These are phyloP conservation scores for Quercus glauca DNA, from an alignment of 306 rosid species.

Conservation along the genomic window DNA sequence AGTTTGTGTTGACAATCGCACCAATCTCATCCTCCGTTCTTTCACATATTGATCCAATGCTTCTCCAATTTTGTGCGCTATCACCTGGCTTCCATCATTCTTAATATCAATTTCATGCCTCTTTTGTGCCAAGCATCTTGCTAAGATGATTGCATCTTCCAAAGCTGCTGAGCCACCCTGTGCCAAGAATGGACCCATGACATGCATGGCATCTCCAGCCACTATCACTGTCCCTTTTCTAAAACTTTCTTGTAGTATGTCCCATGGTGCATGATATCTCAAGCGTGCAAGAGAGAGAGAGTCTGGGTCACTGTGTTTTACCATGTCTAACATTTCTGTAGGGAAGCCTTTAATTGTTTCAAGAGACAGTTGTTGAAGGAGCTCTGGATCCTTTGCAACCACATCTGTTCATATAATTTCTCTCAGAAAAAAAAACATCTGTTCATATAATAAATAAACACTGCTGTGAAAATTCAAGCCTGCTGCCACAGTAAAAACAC, in stretches of 20 bases:
- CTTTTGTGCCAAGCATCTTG: conserved; percentile 22
- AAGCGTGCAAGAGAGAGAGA: conserved; percentile 10
- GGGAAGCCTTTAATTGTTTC: conserved; percentile 12
- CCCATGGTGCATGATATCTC: conserved; percentile 19
- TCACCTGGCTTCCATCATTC: not conserved
- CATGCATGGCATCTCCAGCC: conserved; percentile 40
- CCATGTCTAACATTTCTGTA: conserved; percentile 13
- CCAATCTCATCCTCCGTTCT: conserved; percentile 32
- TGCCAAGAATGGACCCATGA: conserved; percentile 33
- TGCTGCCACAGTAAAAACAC: not conserved
- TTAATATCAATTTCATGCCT: not conserved
- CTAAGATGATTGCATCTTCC: conserved; percentile 25
- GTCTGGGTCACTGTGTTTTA: conserved; percentile 16
- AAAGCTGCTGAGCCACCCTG: conserved; percentile 35
- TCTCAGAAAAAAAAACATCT: not conserved
- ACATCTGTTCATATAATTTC: not conserved
- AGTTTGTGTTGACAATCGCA: conserved; percentile 21
- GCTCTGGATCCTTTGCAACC: conserved; percentile 14
- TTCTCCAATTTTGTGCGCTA: conserved; percentile 3
- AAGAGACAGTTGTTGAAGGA: conserved; percentile 2
- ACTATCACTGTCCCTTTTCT: conserved; percentile 15
- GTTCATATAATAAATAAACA: not conserved
- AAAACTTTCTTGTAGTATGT: not conserved
- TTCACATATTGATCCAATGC: conserved; percentile 30
- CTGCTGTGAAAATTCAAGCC: not conserved